Evolutionary conservation across 2,329 filamentous ascomycete genomes (phyloP), one percentile per base, ranked within the genome.

Genomic region (Aschersonia sp.): DNA sequence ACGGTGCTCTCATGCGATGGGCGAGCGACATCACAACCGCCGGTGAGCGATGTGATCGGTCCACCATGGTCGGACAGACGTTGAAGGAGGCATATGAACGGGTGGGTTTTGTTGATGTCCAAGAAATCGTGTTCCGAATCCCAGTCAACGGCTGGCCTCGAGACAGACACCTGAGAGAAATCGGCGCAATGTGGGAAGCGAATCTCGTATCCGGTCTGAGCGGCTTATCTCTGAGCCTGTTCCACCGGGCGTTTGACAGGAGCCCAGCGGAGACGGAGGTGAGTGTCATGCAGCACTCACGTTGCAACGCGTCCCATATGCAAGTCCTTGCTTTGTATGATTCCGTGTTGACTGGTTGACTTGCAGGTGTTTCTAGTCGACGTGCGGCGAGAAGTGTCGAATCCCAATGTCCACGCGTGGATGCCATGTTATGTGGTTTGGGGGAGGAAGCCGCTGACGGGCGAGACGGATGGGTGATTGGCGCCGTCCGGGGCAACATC

Each of bases 121-220:
- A 70, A 32, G 67, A 79, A 55, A 62, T 61, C 29, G 55, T 73
- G 1, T 74, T 73, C 58, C 77, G 73, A 56, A 62, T 78, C 39
- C 76, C 76, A 0, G 63, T 73, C 44, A 76, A 74, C 35, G 62
- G 64, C 5, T 79, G 76, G 77, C 64, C 76, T 0, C 70, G 67
- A 52, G 62, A 72, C 44, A 61, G 62, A 41, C 54, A 56, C 22
- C 59, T 69, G 45, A 71, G 67, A 53, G 62, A 66, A 11, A 51
- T 73, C 5, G 71, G 71, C 0, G 61, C 56, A 40, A 62, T 70
- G 55, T 72, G 69, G 70, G 66, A 71, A 54, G 57, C 56, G 14
- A 70, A 71, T 44, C 62, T 68, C 31, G 48, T 64, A 7, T 60
- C 63, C 12, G 69, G 70, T 0, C 55, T 73, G n/a, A 67, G 68